A percentile compares a stretch with the other conserved stretches of the same genome.
These are phyloP conservation scores for Byssochlamys sp. DNA, from an alignment of 2,329 filamentous ascomycete species.

Conservation along the genomic window DNA sequence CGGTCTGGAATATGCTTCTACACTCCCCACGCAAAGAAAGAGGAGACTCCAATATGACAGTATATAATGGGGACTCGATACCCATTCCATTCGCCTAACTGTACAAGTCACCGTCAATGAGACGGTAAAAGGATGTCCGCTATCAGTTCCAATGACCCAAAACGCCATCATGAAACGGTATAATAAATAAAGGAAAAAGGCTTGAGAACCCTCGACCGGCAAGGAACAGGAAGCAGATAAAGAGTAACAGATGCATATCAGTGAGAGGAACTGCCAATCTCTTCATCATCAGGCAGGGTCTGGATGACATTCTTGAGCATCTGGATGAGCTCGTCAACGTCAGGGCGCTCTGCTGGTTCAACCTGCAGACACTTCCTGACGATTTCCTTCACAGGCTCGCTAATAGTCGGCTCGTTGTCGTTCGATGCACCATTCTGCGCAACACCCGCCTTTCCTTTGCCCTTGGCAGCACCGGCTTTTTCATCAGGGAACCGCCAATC, in stretches of 20 bases:
- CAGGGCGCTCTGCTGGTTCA: conserved; percentile 77
- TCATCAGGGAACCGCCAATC: conserved; percentile 97
- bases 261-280: conserved; percentile 7
- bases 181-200: not conserved
- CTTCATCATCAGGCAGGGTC: conserved; percentile 54
- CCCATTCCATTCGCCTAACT: not conserved
- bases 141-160: not conserved
- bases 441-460: conserved; percentile 43
- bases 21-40: not conserved
- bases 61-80: not conserved
- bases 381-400: conserved; percentile 73
- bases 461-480: conserved; percentile 50
- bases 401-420: conserved; percentile 51
- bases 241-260: not conserved
- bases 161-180: not conserved
- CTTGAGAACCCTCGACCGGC: not conserved
- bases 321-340: conserved; percentile 71
- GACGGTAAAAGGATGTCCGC: not conserved
- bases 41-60: not conserved
- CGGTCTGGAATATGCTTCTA: not conserved
- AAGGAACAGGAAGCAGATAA: not conserved
- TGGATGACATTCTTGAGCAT: conserved; percentile 67
- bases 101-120: not conserved
- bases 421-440: conserved; percentile 13
- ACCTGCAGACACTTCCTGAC: conserved; percentile 78